phyloP scores from a whole-genome alignment of 148 eudicot genomes.

The Tetragonia tetragonoides region DNA sequence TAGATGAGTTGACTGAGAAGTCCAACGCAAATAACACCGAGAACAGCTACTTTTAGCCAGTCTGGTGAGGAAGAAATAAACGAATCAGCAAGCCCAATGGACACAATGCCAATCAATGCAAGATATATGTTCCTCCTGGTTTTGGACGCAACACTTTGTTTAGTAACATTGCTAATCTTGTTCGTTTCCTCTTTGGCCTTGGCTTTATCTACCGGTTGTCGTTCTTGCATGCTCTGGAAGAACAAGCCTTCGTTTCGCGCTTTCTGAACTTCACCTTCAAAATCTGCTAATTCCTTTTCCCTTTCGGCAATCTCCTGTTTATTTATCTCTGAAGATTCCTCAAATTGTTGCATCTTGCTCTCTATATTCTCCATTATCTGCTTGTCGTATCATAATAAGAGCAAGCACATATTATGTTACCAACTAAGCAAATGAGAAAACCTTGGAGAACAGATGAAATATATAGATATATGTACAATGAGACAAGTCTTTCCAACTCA shows the following conservation, averaged over 20 bases:
- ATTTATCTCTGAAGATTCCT: conserved; percentile 53
- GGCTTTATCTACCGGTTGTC: conserved; percentile 41
- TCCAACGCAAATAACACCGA: conserved; percentile 56
- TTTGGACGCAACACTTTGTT: conserved; percentile 49
- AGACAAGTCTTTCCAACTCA: too few species aligned
- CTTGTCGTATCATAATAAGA: conserved; percentile 1
- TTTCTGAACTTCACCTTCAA: conserved; percentile 53
- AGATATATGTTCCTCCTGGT: conserved; percentile 68
- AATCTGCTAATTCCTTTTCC: conserved; percentile 58
- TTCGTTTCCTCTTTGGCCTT: conserved; percentile 56
- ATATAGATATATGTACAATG: too few species aligned
- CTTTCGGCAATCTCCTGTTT: conserved; percentile 42
- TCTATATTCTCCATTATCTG: conserved; percentile 92
- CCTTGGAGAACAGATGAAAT: too few species aligned
- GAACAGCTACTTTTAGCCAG: conserved; percentile 54
- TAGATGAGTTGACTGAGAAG: conserved; percentile 62
- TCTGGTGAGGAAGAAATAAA: conserved; percentile 44
- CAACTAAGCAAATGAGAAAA: too few species aligned
- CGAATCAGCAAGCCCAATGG: conserved; percentile 54
- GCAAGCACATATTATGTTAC: too few species aligned
- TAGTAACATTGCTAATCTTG: conserved; percentile 45
- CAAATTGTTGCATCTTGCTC: conserved; percentile 76
- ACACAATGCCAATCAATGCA: conserved; percentile 48
- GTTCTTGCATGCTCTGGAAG: conserved; percentile 58
- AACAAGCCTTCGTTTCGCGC: conserved; percentile 77